These are phyloP conservation scores for Tritrichomonas foetus DNA, from an alignment of 208 protist species.

Conservation along the genomic window DNA sequence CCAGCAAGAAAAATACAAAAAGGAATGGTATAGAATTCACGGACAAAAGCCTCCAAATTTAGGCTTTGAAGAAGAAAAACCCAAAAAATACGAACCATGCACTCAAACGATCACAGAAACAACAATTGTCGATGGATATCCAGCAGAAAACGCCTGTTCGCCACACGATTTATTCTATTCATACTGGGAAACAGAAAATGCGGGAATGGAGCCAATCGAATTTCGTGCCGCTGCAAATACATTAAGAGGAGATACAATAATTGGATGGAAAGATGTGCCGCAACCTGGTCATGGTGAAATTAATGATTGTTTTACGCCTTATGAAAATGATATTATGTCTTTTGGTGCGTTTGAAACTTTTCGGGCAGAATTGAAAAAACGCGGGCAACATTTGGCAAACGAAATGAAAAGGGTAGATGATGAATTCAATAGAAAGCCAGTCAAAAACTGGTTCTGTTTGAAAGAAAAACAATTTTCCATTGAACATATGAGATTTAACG, in stretches of 20 bases:
- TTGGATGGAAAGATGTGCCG: background rate
- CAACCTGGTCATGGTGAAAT: background rate
- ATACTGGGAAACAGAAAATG: background rate
- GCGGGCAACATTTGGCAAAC: background rate
- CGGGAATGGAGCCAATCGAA: background rate
- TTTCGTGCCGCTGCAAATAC: background rate
- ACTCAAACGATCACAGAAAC: background rate
- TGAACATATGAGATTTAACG: background rate
- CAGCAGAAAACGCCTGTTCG: background rate
- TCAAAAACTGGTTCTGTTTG: background rate
- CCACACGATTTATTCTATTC: background rate
- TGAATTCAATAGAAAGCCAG: background rate
- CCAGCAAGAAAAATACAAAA: background rate
- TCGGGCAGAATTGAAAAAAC: background rate
- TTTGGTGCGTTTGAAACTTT: background rate
- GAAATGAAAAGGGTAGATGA: slow-evolving; percentile 1
- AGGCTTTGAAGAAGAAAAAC: background rate
- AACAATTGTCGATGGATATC: background rate
- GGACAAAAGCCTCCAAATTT: background rate
- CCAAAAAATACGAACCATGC: background rate
- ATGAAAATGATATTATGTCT: background rate
- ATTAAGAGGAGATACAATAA: background rate
- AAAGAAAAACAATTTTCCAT: background rate
- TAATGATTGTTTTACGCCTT: background rate
- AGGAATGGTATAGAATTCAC: background rate